Percentiles rank a stretch among this genome's conserved stretches.
These are phyloP conservation scores for Saccharomycopsis schoenii DNA, from an alignment of 805 yeast genomes.

Conservation along the genomic window DNA sequence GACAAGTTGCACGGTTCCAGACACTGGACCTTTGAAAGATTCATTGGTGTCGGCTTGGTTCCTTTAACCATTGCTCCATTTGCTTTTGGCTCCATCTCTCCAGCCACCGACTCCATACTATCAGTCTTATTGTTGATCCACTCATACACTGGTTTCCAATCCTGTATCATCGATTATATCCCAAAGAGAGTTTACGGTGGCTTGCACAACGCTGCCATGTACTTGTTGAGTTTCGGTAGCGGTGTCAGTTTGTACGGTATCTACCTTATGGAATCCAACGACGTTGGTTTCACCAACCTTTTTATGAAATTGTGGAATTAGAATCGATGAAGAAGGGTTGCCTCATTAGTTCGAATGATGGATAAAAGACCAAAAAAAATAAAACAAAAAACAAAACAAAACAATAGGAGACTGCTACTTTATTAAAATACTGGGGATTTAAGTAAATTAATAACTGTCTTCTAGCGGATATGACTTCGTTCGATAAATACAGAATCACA, in stretches of 20 bases:
- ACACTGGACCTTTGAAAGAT: constrained; percentile 90
- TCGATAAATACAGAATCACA: neutral
- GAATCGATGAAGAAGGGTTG: neutral
- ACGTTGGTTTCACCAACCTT: constrained; percentile 57
- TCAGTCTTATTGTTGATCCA: constrained; percentile 63
- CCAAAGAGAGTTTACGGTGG: constrained; percentile 79
- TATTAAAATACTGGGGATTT: neutral
- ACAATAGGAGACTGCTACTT: neutral
- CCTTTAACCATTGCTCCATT: constrained; percentile 75
- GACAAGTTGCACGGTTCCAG: constrained; percentile 67
- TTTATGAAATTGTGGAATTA: constrained; percentile 26
- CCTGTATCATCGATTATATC: constrained; percentile 89
- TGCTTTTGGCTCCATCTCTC: constrained; percentile 59
- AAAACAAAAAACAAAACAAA: neutral
- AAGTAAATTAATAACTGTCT: neutral
- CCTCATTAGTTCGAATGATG: neutral
- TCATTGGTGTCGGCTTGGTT: constrained; percentile 56
- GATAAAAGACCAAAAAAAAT: neutral
- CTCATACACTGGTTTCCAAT: constrained; percentile 75
- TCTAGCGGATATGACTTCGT: neutral
- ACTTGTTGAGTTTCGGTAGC: constrained; percentile 63
- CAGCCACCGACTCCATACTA: constrained; percentile 63
- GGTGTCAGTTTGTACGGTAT: constrained; percentile 66
- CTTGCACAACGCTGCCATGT: constrained; percentile 60
- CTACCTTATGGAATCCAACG: constrained; percentile 70